These are phyloP conservation scores for Pestalotiopsis sp. DNA, from an alignment of 2,329 filamentous ascomycete species.

Conservation along the genomic window DNA sequence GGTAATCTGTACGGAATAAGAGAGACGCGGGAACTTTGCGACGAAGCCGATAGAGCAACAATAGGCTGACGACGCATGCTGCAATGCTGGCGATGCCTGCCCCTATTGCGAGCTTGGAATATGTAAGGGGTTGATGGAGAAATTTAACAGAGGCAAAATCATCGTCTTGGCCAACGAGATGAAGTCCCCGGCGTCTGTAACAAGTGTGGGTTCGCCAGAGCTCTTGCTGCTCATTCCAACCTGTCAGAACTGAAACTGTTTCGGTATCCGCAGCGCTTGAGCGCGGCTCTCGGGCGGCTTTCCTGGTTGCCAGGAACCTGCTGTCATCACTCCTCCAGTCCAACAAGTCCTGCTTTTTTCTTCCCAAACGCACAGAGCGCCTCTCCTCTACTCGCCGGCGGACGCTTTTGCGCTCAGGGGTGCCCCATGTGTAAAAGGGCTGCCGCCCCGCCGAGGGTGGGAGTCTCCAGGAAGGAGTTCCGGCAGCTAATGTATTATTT, in stretches of 20 bases:
- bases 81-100: not conserved
- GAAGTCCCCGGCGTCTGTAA: not conserved
- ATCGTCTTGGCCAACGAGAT: not conserved
- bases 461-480: not conserved
- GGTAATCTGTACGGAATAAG: not conserved
- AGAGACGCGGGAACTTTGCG: not conserved
- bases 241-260: constrained; percentile 4
- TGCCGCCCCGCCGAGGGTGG: not conserved
- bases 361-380: not conserved
- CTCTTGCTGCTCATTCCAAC: not conserved
- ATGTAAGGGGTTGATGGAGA: not conserved
- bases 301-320: too few relatives aligned
- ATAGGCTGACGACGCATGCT: not conserved
- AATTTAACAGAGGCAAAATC: not conserved
- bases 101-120: not conserved
- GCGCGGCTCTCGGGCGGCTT: constrained; percentile 8
- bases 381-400: not conserved
- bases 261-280: constrained; percentile 1
- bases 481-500: not conserved
- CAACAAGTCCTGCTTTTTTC: too few relatives aligned
- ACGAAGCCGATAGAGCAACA: not conserved
- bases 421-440: not conserved
- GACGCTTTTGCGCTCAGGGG: not conserved
- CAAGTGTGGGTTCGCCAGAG: not conserved
- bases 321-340: not conserved